phyloP scores from a whole-genome alignment of 176 grass and related monocot species.

The Guadua angustifolia region DNA sequence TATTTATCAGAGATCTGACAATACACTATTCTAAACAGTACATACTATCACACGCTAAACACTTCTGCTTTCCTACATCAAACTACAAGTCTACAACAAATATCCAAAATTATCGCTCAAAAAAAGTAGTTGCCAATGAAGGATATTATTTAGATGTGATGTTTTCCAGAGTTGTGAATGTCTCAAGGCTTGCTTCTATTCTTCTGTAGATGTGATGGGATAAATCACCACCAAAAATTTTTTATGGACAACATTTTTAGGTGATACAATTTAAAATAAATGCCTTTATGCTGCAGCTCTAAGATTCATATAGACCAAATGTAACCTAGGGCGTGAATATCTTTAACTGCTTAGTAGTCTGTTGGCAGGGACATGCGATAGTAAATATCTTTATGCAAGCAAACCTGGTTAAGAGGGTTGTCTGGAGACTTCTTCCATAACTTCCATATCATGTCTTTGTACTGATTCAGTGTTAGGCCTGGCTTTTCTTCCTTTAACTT shows the following conservation, averaged over 20 bases:
- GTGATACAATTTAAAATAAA: background rate
- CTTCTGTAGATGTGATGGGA: background rate
- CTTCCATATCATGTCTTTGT: conserved; percentile 99
- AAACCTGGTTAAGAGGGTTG: conserved; percentile 97
- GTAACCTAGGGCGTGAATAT: background rate
- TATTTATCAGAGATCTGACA: background rate
- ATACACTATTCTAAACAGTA: background rate
- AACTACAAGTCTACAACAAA: background rate
- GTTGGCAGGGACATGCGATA: background rate
- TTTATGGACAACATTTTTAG: background rate
- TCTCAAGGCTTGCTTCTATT: background rate
- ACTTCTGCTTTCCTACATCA: background rate
- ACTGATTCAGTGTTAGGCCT: conserved; percentile 81
- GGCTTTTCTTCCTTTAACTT: conserved; percentile 99
- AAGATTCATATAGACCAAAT: background rate
- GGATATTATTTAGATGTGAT: background rate
- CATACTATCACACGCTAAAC: background rate
- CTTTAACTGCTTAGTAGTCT: background rate
- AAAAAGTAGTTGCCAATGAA: background rate
- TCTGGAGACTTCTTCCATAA: conserved; percentile 99
- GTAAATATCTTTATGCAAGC: conserved; percentile 17
- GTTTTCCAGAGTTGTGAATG: background rate
- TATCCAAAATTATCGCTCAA: background rate
- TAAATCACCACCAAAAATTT: background rate
- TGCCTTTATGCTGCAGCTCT: background rate